phyloP scores from a whole-genome alignment of 1,284 basidiomycete genomes.

The Marasmius fiardii region DNA sequence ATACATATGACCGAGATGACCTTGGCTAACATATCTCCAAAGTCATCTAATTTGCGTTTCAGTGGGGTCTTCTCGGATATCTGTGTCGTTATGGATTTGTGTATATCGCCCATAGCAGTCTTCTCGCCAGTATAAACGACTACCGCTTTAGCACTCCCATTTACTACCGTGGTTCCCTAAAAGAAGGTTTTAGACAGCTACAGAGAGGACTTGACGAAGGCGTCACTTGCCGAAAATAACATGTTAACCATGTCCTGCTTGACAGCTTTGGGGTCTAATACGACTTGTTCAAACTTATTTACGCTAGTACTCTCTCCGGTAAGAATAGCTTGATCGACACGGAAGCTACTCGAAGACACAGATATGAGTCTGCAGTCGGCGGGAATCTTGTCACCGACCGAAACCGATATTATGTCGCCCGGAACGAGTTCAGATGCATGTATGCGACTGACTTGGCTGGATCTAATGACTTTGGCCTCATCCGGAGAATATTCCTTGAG shows the following conservation, averaged over 20 bases:
- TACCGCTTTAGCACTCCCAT: conserved; percentile 80
- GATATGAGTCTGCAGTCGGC: conserved; percentile 89
- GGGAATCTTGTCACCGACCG: conserved; percentile 92
- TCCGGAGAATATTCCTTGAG: conserved; percentile 94
- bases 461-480: conserved; percentile 87
- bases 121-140: conserved; percentile 83
- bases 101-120: conserved; percentile 94
- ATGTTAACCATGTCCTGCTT: conserved; percentile 98
- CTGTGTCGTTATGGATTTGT: conserved; percentile 88
- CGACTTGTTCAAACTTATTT: conserved; percentile 67
- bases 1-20: conserved; percentile 95
- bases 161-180: conserved; percentile 92
- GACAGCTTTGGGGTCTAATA: conserved; percentile 75
- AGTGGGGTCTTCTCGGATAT: conserved; percentile 92
- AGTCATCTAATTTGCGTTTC: conserved; percentile 95
- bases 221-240: conserved; percentile 73
- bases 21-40: conserved; percentile 93
- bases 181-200: neutral
- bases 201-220: neutral
- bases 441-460: conserved; percentile 67
- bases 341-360: conserved; percentile 89
- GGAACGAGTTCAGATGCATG: conserved; percentile 89
- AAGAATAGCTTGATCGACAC: conserved; percentile 91
- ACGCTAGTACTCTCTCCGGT: conserved; percentile 92
- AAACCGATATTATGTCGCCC: conserved; percentile 86